Base-by-base conservation (phyloP, 257 asterid genomes). In the Hygrophila difformis region DNA sequence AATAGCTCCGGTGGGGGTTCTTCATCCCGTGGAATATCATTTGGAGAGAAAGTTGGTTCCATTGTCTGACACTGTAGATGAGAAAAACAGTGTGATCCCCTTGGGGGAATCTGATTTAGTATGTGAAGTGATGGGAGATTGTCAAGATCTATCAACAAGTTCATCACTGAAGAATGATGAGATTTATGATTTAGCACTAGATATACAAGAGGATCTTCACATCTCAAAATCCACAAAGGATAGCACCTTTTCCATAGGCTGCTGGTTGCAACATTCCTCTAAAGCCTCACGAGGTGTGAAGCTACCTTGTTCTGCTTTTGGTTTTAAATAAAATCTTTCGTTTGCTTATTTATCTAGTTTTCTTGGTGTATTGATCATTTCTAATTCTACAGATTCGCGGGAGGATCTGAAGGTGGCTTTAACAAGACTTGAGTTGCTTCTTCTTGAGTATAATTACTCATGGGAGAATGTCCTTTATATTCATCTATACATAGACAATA, bases 1-100 rank as follows among this genome's bases (percentile, higher is more conserved):
- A 72, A 89, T 89, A 68, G 92, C 92, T 65, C 86, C 96, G 37
- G 93, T 85, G 47, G 98, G 94, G 62, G 77, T 89, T 66, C 88
- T 89, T 61, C 98, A 85, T 63, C 94, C 98, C 39, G 38, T 82
- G 66, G 87, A 79, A 61, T 85, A 77, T 66, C 98, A 82, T 73
- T 67, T 89, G 70, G 96, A 82, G 68, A 69, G 35, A 55, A 89
- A 85, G 68, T 44, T 24, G 45, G 69, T 37, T 24, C 60, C 60
- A 39, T 59, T 46, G 26, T 61, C 84, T 51, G 57, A 55, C 24
- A 56, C 34, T 68, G 71, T 71, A 17, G 16, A 47, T 51, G 70
- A 59, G 36, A 55, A 56, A 55, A 57, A 59, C 59, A 57, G 40
- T 51, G 72, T 48, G 29, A 55, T 39, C 35, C 16, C 44, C 57